Evolutionary conservation across 2,329 filamentous ascomycete species (phyloP), one percentile per base, ranked within the genome.

Genomic region (Epichloe baconii): DNA sequence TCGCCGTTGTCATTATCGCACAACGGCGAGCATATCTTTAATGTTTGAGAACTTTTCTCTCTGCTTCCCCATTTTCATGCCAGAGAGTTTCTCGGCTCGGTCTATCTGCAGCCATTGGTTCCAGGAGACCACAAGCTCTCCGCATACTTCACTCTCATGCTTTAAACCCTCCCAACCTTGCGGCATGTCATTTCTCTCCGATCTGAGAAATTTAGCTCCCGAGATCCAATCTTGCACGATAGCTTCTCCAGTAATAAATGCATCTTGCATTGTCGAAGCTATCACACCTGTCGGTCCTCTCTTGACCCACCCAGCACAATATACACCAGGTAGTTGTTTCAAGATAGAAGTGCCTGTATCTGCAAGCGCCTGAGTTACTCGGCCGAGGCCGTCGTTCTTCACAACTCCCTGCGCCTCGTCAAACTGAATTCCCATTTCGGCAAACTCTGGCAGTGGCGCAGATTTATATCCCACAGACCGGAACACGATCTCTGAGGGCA

Each of bases 261-360:
- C 91, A 65, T 98, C 93, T 53, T 85, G 80, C 88, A 98, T 95
- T 0, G 93, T 98, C 34, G 85, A 89, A 1, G 91, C 91, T 64
- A 98, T 98, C 3, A 97, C 90, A 2, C 93, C 93, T 0, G 89
- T 96, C 0, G 93, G 91, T 0, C 93, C 93, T 37, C 85, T 80
- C 71, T 97, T 97, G 10, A 96, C 89, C 93, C 93, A 98, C 0
- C 93, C 93, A 15, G 91, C 86, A 57, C 89, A 95, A 68, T 98
- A 98, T 31, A 95, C 67, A 0, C 91, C 88, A 0, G 83, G 80
- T 62, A 57, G 71, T 61, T 54, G 75, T 68, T 57, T 71, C n/a
- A 15, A 17, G n/a, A 36, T 19, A 59, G 49, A 73, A 60, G 53
- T 66, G 56, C 57, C 66, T 56, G 63, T 54, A 56, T 50, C 60